These are phyloP conservation scores for Serpula lacrymans DNA, from an alignment of 768 basidiomycete species.

Conservation along the genomic window DNA sequence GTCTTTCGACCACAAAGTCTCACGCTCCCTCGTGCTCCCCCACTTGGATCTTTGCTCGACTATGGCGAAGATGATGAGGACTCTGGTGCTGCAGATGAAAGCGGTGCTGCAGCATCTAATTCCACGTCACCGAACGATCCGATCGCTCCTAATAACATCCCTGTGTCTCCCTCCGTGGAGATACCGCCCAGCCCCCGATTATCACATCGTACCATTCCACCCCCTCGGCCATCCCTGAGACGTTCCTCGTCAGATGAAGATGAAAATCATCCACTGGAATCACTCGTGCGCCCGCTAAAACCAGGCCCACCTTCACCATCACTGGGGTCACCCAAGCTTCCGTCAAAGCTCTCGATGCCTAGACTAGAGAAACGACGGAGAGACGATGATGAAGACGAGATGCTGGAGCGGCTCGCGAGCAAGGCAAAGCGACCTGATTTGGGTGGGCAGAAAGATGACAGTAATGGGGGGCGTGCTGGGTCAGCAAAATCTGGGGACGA, in stretches of 20 bases:
- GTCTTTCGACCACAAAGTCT: constrained; percentile 41
- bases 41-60: constrained; percentile 64
- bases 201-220: constrained; percentile 35
- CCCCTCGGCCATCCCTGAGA: constrained; percentile 36
- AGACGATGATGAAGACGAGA: constrained; percentile 69
- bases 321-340: constrained; percentile 27
- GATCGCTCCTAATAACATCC: constrained; percentile 16
- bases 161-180: constrained; percentile 31
- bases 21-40: constrained; percentile 45
- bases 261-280: constrained; percentile 51
- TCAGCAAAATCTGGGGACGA: constrained; percentile 32
- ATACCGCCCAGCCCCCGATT: constrained; percentile 36
- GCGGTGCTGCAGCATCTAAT: not conserved
- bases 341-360: constrained; percentile 32
- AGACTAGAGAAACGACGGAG: constrained; percentile 70
- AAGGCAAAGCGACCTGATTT: constrained; percentile 57
- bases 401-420: constrained; percentile 54
- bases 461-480: constrained; percentile 15
- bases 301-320: constrained; percentile 37
- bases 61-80: constrained; percentile 78
- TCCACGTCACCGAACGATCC: not conserved
- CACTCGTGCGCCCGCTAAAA: constrained; percentile 41
- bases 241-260: constrained; percentile 48
- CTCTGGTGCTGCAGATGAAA: too few relatives aligned
- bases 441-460: constrained; percentile 39